These are phyloP conservation scores for Neotropicomus parvogracilis DNA, from an alignment of 1,284 basidiomycete genomes.

Conservation along the genomic window DNA sequence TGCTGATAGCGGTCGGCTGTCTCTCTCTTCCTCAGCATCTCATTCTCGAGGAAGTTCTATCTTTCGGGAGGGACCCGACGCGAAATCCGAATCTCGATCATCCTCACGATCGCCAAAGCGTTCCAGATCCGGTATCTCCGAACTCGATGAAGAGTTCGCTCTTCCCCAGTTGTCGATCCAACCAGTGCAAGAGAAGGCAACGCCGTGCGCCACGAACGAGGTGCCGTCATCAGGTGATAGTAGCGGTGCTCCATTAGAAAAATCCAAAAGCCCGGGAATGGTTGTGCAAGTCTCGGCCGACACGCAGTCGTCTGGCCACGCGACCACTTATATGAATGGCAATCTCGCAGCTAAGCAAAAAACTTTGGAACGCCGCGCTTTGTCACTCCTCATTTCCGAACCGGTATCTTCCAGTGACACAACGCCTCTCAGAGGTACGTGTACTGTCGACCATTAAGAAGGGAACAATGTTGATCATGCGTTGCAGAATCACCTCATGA, in stretches of 20 bases:
- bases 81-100: constrained; percentile 35
- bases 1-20: constrained; percentile 11
- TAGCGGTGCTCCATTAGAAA: constrained; percentile 18
- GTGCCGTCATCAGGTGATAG: constrained; percentile 11
- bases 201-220: constrained; percentile 9
- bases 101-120: constrained; percentile 38
- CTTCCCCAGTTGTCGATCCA: constrained; percentile 21
- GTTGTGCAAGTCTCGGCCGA: constrained; percentile 12
- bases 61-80: constrained; percentile 23
- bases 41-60: constrained; percentile 28
- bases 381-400: constrained; percentile 7
- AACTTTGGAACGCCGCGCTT: constrained; percentile 8
- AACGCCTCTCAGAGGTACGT: constrained; percentile 18
- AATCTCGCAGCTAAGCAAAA: constrained; percentile 6
- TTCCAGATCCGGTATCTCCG: constrained; percentile 34
- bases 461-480: constrained; percentile 12
- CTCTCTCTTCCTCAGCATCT: constrained; percentile 16
- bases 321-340: constrained; percentile 22
- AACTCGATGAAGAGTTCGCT: constrained; percentile 20
- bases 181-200: constrained; percentile 25
- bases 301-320: constrained; percentile 19
- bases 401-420: constrained; percentile 7
- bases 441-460: background rate
- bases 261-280: constrained; percentile 21
- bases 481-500: constrained; percentile 17